Evolutionary conservation across 2,329 filamentous ascomycete species (phyloP).

Genomic region (Stachybotrys elegans): DNA sequence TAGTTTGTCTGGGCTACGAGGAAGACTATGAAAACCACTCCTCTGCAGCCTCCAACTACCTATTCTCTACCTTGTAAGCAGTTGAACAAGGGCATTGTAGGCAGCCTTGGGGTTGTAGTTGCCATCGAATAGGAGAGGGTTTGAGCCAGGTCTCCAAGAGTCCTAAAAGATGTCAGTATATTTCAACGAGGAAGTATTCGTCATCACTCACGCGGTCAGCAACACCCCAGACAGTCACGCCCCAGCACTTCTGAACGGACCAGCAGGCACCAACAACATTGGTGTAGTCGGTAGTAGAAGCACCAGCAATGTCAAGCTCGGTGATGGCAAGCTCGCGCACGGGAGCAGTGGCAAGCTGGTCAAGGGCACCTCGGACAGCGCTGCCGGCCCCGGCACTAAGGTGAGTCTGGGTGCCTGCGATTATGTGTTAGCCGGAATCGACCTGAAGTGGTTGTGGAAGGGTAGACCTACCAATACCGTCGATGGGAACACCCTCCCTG

Average conservation of each 20-base stretch:
- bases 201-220: constrained; percentile 32
- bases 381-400: constrained; percentile 29
- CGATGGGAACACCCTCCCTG: constrained; percentile 30
- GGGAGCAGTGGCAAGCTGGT: constrained; percentile 40
- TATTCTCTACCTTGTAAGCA: too few species aligned
- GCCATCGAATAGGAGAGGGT: constrained; percentile 47
- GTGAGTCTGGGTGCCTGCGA: constrained; percentile 46
- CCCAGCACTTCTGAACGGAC: constrained; percentile 51
- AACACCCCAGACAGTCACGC: constrained; percentile 57
- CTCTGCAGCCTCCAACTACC: too few species aligned
- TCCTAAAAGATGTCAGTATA: neutral
- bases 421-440: too few species aligned
- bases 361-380: constrained; percentile 40
- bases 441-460: too few species aligned
- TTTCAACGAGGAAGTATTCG: too few species aligned
- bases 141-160: constrained; percentile 40
- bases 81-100: neutral
- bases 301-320: constrained; percentile 60
- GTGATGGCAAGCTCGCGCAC: constrained; percentile 56
- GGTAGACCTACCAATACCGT: constrained; percentile 36
- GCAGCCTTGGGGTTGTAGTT: constrained; percentile 22
- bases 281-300: constrained; percentile 49
- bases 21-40: too few species aligned
- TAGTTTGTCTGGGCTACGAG: too few species aligned
- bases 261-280: constrained; percentile 54